Evolutionary conservation across 2,329 filamentous ascomycete genomes (phyloP), one percentile per base, ranked within the genome.

Genomic region (Intubia oerlemansii): DNA sequence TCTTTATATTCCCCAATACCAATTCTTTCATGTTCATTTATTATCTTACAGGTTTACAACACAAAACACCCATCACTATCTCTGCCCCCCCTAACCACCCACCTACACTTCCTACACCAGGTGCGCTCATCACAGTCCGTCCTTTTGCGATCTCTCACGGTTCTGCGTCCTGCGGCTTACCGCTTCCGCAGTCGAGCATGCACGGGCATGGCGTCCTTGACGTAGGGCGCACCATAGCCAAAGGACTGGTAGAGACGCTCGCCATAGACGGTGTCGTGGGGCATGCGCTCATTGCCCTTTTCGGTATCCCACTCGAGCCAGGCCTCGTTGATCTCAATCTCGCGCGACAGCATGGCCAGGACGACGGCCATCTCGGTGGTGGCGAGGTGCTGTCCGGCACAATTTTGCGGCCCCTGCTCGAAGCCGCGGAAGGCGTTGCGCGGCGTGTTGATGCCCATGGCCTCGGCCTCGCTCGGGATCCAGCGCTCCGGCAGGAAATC

Each of bases 351-450:
- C 25, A 32, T 27, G 13, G 27, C 37, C 24, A 37, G 20, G 12
- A 34, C 35, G 23, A 36, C 18, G 20, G 31, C 33, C 17, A 36
- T 27, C 28, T 39, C 35, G 11, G 28, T 32, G 27, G 34, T 24
- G 13, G 32, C 37, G 15, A 39, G 31, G 17, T 36, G 32, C 41
- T 69, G 61, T 0, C 65, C 66, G 8, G 67, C 56, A 38, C 65
- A 72, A 29, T 57, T 59, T 10, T 65, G 44, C 3, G 54, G 50
- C 0, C 66, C 65, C 31, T 55, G 50, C 37, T 62, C 59, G 41
- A 71, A 71, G 0, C 59, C 51, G 7, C 62, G 52, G 51, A 53
- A 70, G 1, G 62, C 64, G 24, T 54, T 52, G 28, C 56, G 52
- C 19, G 26, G 42, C 35, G 19, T 45, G 44, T 31, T 46, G 41